Percentiles rank a stretch among this genome's conserved stretches.
phyloP scores from a whole-genome alignment of 768 basidiomycete species.

The Suillus bovinus region DNA sequence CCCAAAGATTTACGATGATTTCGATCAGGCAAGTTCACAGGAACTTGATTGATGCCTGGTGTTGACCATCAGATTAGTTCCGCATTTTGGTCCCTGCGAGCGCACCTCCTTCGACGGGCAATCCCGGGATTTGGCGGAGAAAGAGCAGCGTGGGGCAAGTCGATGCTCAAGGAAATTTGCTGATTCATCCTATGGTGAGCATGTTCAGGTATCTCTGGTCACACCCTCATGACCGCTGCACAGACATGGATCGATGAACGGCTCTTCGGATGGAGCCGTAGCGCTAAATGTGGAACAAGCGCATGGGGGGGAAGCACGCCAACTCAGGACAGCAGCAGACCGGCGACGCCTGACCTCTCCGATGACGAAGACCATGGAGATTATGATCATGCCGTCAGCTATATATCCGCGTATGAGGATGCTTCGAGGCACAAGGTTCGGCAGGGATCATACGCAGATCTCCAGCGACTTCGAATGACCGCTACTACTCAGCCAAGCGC shows the following conservation, averaged over 20 bases:
- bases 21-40: conserved; percentile 60
- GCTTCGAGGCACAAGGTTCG: conserved; percentile 45
- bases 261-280: conserved; percentile 88
- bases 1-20: conserved; percentile 84
- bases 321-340: conserved; percentile 60
- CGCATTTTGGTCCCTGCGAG: conserved; percentile 81
- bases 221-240: conserved; percentile 6
- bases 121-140: conserved; percentile 74
- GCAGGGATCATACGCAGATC: conserved; percentile 78
- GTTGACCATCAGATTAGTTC: conserved; percentile 42
- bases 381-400: conserved; percentile 84
- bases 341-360: conserved; percentile 71
- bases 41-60: conserved; percentile 5
- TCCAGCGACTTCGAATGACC: conserved; percentile 62
- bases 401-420: conserved; percentile 56
- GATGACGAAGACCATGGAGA: conserved; percentile 90
- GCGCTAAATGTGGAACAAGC: conserved; percentile 75
- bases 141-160: conserved; percentile 81
- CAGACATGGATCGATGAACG: conserved; percentile 91
- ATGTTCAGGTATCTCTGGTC: conserved; percentile 17
- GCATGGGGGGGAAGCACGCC: conserved; percentile 71
- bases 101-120: conserved; percentile 77
- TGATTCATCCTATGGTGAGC: conserved; percentile 84
- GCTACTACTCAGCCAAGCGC: conserved; percentile 15
- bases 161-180: conserved; percentile 81